Conservation (phyloP, 257 asterid genomes). For the Jasminum sambac region DNA sequence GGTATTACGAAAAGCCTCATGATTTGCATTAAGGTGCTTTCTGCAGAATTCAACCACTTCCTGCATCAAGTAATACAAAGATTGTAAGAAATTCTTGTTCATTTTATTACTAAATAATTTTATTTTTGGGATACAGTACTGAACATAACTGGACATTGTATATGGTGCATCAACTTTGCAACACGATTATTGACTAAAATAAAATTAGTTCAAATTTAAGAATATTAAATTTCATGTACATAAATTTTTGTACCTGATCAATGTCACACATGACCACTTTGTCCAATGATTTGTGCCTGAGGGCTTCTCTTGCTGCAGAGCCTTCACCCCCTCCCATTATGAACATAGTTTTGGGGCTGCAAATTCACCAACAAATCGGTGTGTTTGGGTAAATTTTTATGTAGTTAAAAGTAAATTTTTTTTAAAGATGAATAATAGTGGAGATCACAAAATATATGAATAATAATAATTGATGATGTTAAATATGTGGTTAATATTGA, state of each 20-base stretch:
- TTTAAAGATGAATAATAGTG: too few species aligned
- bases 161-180: background rate
- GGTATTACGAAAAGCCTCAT: conserved; percentile 67
- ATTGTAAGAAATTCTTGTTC: too few species aligned
- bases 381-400: too few species aligned
- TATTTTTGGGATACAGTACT: too few species aligned
- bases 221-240: background rate
- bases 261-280: conserved; percentile 97
- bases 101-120: too few species aligned
- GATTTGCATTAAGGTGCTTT: conserved; percentile 76
- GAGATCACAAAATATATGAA: too few species aligned
- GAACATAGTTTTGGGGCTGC: conserved; percentile 74
- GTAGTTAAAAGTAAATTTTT: too few species aligned
- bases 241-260: conserved; percentile 84
- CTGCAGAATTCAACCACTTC: conserved; percentile 93
- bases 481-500: too few species aligned
- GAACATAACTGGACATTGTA: too few species aligned
- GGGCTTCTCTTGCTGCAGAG: conserved; percentile 93
- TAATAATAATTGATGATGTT: too few species aligned
- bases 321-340: conserved; percentile 99
- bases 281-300: conserved; percentile 71
- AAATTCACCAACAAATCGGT: background rate
- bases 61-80: conserved; percentile 37
- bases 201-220: background rate
- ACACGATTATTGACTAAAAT: background rate